Percentiles rank a stretch among this genome's conserved stretches.
phyloP scores from a whole-genome alignment of 2,329 filamentous ascomycete species.

The Acarospora socialis region DNA sequence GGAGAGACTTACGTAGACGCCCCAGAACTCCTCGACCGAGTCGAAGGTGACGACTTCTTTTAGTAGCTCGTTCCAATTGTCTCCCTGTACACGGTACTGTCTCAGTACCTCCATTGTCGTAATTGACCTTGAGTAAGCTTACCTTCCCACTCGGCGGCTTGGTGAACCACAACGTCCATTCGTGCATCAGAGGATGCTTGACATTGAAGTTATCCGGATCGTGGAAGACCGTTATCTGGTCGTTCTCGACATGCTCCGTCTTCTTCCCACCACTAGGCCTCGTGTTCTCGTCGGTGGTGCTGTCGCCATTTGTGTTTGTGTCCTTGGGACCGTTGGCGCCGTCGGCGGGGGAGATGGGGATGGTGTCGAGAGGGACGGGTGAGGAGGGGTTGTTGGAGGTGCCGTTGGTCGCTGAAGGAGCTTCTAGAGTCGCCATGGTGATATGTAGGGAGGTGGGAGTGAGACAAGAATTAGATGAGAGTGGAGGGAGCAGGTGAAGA shows the following conservation, averaged over 20 bases:
- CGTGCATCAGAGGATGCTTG: slow-evolving; percentile 94
- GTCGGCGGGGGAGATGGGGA: slow-evolving; percentile 39
- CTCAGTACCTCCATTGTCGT: neutral
- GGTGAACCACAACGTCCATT: slow-evolving; percentile 99
- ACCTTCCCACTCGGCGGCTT: slow-evolving; percentile 96
- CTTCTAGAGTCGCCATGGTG: slow-evolving; percentile 17
- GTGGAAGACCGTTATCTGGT: slow-evolving; percentile 88
- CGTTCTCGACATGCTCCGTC: slow-evolving; percentile 31
- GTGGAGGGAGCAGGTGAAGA: too few species aligned
- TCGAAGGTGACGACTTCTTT: slow-evolving; percentile 99
- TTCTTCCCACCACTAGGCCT: slow-evolving; percentile 14
- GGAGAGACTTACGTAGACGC: slow-evolving; percentile 68
- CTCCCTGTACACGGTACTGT: slow-evolving; percentile 44
- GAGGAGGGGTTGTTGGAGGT: slow-evolving; percentile 25
- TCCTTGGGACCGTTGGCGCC: slow-evolving; percentile 18
- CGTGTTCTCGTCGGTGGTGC: slow-evolving; percentile 28
- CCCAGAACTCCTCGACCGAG: slow-evolving; percentile 99
- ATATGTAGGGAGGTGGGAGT: too few species aligned
- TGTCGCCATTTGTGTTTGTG: slow-evolving; percentile 27
- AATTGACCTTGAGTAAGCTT: slow-evolving; percentile 16
- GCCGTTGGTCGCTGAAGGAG: slow-evolving; percentile 24
- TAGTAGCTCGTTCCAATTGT: slow-evolving; percentile 96
- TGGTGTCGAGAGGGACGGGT: slow-evolving; percentile 40
- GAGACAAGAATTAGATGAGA: too few species aligned
- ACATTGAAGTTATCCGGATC: slow-evolving; percentile 99